Conservation (phyloP, 73 alveolate species). For the Tetrahymena malaccensis region DNA sequence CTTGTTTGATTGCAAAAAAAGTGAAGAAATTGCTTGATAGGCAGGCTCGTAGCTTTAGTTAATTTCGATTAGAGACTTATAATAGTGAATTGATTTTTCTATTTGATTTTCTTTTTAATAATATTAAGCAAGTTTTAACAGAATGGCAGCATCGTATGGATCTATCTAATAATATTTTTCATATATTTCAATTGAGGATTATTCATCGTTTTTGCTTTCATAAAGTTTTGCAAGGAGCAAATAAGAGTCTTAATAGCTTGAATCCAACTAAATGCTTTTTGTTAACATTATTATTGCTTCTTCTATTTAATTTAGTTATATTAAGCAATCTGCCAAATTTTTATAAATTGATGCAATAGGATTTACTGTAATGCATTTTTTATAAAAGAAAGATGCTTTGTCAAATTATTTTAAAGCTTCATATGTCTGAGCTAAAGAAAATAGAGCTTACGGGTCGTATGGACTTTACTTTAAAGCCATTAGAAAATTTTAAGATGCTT, state of each 20-base stretch:
- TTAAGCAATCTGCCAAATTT: neutral
- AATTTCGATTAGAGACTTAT: neutral
- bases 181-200: neutral
- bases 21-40: neutral
- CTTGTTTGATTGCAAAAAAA: neutral
- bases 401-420: neutral
- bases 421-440: neutral
- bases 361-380: neutral
- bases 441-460: neutral
- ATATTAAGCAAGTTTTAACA: neutral
- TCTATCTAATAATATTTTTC: neutral
- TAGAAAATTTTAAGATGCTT: neutral
- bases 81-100: neutral
- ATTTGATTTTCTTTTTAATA: neutral
- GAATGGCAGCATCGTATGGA: neutral
- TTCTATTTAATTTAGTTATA: neutral
- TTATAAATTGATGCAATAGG: neutral
- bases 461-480: neutral
- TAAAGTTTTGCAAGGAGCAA: neutral
- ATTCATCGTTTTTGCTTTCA: neutral
- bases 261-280: neutral
- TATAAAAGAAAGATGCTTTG: neutral
- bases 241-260: neutral
- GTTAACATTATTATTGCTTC: neutral
- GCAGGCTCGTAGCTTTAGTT: neutral